A percentile compares a stretch with the other conserved stretches of the same genome.
Evolutionary conservation across 202 grass and related monocot species (phyloP).

Genomic region (Schoenoplectus triqueter): DNA sequence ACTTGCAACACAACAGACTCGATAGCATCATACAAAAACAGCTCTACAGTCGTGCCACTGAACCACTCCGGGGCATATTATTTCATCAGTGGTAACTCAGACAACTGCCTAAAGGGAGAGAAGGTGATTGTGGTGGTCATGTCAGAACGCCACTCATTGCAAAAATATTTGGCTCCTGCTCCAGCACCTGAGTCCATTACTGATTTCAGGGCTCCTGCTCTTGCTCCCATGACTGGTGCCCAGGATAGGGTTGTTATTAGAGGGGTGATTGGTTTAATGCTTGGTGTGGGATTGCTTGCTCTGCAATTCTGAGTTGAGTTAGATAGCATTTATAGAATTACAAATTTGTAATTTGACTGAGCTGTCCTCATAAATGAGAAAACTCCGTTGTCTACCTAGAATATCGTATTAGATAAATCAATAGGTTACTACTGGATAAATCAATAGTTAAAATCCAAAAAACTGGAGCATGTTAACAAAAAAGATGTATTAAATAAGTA

Average conservation of each 20-base stretch:
- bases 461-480: too few species aligned
- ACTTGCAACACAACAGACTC: conserved; percentile 52
- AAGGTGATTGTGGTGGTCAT: conserved; percentile 56
- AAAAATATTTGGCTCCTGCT: conserved; percentile 12
- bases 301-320: conserved; percentile 25
- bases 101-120: conserved; percentile 58
- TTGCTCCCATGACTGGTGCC: conserved; percentile 17
- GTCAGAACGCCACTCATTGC: conserved; percentile 52
- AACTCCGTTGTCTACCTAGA: not conserved
- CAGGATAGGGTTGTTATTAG: conserved; percentile 30
- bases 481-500: too few species aligned
- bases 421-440: not conserved
- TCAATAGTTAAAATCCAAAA: not conserved
- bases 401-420: not conserved
- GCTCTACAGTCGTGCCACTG: conserved; percentile 46
- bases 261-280: not conserved
- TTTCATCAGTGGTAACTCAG: conserved; percentile 47
- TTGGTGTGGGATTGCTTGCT: conserved; percentile 44
- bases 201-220: conserved; percentile 19
- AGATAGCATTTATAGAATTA: conserved; percentile 34
- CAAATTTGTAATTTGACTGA: not conserved
- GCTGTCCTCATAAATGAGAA: conserved; percentile 23
- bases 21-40: conserved; percentile 43
- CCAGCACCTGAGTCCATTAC: conserved; percentile 18
- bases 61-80: conserved; percentile 44